A percentile compares a stretch with the other conserved stretches of the same genome.
These are phyloP conservation scores for Amesomyces nigricolor DNA, from an alignment of 2,329 filamentous ascomycete species.

Conservation along the genomic window DNA sequence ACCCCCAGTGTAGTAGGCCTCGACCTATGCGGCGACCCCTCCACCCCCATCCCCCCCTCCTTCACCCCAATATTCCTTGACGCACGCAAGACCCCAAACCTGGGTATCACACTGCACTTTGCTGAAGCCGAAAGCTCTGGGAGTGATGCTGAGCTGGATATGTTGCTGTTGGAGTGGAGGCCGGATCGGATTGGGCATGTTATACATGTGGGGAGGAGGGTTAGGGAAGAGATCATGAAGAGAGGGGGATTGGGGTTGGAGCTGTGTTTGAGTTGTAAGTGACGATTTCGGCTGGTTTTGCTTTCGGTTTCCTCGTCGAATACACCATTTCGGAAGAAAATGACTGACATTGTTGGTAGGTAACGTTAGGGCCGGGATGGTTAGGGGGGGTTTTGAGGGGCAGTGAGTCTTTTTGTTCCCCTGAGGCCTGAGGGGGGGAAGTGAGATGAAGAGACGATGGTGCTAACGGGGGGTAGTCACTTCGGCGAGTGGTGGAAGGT, in stretches of 20 bases:
- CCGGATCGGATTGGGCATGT: slow-evolving; percentile 73
- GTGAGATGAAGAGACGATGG: neutral
- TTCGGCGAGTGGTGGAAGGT: slow-evolving; percentile 66
- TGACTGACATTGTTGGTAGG: too few species aligned
- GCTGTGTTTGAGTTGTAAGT: slow-evolving; percentile 63
- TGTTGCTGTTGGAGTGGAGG: slow-evolving; percentile 54
- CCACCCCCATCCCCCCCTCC: slow-evolving; percentile 42
- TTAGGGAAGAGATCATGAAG: slow-evolving; percentile 54
- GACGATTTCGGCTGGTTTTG: too few species aligned
- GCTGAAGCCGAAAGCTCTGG: slow-evolving; percentile 60
- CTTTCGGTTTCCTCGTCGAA: too few species aligned
- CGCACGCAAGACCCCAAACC: slow-evolving; percentile 47
- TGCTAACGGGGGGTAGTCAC: slow-evolving; percentile 39
- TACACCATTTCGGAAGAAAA: too few species aligned
- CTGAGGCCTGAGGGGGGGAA: neutral
- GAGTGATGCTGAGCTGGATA: slow-evolving; percentile 54
- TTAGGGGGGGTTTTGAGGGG: slow-evolving; percentile 56
- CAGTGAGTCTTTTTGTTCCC: slow-evolving; percentile 39
- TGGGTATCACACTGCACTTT: slow-evolving; percentile 71
- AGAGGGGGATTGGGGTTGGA: slow-evolving; percentile 57
- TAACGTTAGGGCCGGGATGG: slow-evolving; percentile 72
- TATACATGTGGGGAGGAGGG: slow-evolving; percentile 62
- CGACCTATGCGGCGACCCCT: slow-evolving; percentile 73
- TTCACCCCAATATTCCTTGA: slow-evolving; percentile 55
- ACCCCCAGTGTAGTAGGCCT: slow-evolving; percentile 60